phyloP scores from a whole-genome alignment of 164 flowering plant species.

The Pachysandra terminalis region DNA sequence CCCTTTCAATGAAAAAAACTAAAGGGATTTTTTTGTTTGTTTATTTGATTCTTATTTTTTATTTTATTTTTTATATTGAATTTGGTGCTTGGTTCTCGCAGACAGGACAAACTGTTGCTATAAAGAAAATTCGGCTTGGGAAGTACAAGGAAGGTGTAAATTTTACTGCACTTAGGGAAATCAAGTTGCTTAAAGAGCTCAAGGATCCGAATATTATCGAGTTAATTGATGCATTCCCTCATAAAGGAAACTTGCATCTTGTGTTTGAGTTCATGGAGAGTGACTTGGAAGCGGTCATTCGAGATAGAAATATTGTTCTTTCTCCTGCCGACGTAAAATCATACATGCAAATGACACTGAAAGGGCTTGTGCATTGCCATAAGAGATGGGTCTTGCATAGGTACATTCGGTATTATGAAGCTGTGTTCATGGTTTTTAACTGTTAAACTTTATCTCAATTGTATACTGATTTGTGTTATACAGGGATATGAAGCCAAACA shows the following conservation, averaged over 20 bases:
- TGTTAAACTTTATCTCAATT: slow-evolving; percentile 8
- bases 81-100: slow-evolving; percentile 29
- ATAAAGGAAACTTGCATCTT: slow-evolving; percentile 89
- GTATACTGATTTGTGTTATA: slow-evolving; percentile 11
- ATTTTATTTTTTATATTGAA: background rate
- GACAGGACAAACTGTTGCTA: slow-evolving; percentile 86
- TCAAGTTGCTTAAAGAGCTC: slow-evolving; percentile 89
- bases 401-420: slow-evolving; percentile 25
- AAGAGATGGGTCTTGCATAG: slow-evolving; percentile 97
- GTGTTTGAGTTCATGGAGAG: slow-evolving; percentile 99
- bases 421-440: background rate
- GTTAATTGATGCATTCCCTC: slow-evolving; percentile 93
- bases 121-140: slow-evolving; percentile 93
- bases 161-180: slow-evolving; percentile 91
- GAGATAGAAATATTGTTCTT: slow-evolving; percentile 83
- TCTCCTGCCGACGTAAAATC: slow-evolving; percentile 93
- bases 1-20: no score
- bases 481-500: slow-evolving; percentile 99
- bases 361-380: slow-evolving; percentile 91
- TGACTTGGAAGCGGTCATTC: slow-evolving; percentile 94
- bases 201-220: slow-evolving; percentile 88
- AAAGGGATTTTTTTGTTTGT: no score
- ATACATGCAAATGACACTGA: slow-evolving; percentile 87
- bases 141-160: slow-evolving; percentile 95
- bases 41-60: no score